Evolutionary conservation across 176 grass and related monocot genomes (phyloP).

Genomic region (Aegilops tauschii): DNA sequence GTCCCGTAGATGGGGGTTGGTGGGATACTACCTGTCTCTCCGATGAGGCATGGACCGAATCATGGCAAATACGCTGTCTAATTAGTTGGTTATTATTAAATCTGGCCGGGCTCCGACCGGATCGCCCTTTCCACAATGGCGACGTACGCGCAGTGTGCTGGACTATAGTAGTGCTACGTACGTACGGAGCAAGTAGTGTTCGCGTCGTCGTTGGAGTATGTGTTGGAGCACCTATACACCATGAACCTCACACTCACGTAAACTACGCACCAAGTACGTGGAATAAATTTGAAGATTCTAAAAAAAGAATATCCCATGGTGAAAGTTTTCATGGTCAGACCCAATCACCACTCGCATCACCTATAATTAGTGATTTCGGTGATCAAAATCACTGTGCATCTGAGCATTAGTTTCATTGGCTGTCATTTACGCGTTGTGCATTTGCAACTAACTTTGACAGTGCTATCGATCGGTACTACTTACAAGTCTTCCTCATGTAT

Average conservation of each 20-base stretch:
- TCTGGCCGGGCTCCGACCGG: not conserved
- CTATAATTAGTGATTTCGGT: not conserved
- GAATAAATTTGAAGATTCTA: not conserved
- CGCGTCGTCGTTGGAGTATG: not conserved
- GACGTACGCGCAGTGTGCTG: not conserved
- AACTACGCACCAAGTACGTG: not conserved
- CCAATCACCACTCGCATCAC: too few species aligned
- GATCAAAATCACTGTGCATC: too few species aligned
- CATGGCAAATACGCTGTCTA: not conserved
- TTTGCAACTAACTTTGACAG: not conserved
- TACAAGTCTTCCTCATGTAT: too few species aligned
- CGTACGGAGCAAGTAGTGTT: not conserved
- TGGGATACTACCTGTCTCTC: not conserved
- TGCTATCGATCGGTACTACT: not conserved
- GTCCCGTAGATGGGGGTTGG: not conserved
- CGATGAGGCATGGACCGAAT: not conserved
- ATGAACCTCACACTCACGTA: not conserved
- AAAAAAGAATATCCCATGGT: not conserved
- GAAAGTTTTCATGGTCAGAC: not conserved
- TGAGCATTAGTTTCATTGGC: too few species aligned
- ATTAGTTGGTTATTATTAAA: not conserved
- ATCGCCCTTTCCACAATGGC: not conserved
- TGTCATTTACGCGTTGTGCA: not conserved
- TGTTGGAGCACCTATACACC: not conserved
- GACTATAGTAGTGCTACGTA: not conserved